phyloP scores from a whole-genome alignment of 495 filamentous ascomycete genomes.

The Neurospora hispaniola region DNA sequence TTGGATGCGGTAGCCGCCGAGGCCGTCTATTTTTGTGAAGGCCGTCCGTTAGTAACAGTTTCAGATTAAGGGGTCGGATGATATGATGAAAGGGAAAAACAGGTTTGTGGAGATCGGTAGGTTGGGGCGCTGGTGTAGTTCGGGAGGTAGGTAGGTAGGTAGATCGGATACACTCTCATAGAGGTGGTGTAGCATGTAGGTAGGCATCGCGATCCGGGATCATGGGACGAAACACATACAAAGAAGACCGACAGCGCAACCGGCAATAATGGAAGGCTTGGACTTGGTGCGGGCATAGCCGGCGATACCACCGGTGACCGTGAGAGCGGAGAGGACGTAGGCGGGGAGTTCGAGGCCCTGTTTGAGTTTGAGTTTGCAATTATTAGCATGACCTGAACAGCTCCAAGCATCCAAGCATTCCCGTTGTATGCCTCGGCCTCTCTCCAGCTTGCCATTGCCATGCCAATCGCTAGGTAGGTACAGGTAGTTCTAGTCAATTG shows the following conservation, averaged over 20 bases:
- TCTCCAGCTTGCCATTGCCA: too few relatives aligned
- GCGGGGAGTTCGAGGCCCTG: constrained; percentile 39
- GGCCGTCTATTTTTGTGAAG: constrained; percentile 34
- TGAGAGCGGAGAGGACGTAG: constrained; percentile 68
- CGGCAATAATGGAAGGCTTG: constrained; percentile 74
- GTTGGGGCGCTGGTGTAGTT: background rate
- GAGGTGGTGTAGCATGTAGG: background rate
- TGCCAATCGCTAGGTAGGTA: too few relatives aligned
- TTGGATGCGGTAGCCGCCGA: constrained; percentile 60
- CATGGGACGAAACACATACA: constrained; percentile 24
- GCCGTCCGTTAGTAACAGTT: too few relatives aligned
- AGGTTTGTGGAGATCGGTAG: too few relatives aligned
- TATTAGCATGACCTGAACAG: background rate
- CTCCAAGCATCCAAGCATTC: background rate
- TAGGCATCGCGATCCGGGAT: background rate
- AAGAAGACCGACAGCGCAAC: constrained; percentile 62
- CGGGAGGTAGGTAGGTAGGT: too few relatives aligned
- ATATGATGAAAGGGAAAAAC: too few relatives aligned
- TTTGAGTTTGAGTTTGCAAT: background rate
- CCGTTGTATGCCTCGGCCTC: too few relatives aligned
- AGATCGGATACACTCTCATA: too few relatives aligned
- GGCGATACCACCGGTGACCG: constrained; percentile 73
- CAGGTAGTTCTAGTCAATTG: too few relatives aligned
- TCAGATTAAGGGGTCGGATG: background rate
- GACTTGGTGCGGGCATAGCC: constrained; percentile 77